These are phyloP conservation scores for Exophiala dermatitidis DNA, from an alignment of 2,329 filamentous ascomycete species.

Conservation along the genomic window DNA sequence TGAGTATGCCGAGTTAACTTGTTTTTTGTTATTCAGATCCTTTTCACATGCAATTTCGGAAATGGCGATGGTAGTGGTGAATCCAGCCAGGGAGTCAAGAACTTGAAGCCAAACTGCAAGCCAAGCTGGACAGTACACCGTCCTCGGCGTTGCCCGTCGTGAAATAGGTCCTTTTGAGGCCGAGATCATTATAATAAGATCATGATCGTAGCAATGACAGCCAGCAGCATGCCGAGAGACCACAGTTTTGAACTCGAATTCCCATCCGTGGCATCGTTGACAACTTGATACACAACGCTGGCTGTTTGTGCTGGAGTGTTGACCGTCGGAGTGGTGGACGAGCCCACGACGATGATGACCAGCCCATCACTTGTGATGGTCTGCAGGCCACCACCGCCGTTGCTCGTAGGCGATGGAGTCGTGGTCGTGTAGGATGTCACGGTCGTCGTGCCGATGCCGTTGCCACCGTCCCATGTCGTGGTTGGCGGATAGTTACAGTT, in stretches of 20 bases:
- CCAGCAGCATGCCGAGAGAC: constrained; percentile 16
- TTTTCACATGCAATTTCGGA: too few species aligned
- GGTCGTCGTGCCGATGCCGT: constrained; percentile 16
- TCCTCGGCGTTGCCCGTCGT: too few species aligned
- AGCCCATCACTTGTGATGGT: constrained; percentile 21
- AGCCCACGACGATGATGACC: constrained; percentile 18
- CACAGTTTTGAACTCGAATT: constrained; percentile 2
- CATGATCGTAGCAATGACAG: constrained; percentile 16
- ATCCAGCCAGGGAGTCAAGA: too few species aligned
- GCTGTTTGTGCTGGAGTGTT: constrained; percentile 4
- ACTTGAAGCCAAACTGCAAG: too few species aligned
- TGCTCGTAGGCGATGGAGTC: constrained; percentile 4
- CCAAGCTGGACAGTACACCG: too few species aligned
- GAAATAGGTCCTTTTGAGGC: too few species aligned
- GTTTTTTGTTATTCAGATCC: too few species aligned
- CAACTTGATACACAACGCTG: constrained; percentile 16
- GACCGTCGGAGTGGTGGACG: not conserved
- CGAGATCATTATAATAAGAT: constrained; percentile 10
- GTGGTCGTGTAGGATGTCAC: constrained; percentile 21
- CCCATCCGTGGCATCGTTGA: constrained; percentile 16
- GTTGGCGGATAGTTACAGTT: constrained; percentile 13
- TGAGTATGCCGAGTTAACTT: too few species aligned
- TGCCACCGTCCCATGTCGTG: not conserved
- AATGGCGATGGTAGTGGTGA: too few species aligned
- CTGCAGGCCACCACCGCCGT: not conserved